Base-by-base conservation (phyloP, 1,139 yeast genomes). In the Saccharomyces hybrid region DNA sequence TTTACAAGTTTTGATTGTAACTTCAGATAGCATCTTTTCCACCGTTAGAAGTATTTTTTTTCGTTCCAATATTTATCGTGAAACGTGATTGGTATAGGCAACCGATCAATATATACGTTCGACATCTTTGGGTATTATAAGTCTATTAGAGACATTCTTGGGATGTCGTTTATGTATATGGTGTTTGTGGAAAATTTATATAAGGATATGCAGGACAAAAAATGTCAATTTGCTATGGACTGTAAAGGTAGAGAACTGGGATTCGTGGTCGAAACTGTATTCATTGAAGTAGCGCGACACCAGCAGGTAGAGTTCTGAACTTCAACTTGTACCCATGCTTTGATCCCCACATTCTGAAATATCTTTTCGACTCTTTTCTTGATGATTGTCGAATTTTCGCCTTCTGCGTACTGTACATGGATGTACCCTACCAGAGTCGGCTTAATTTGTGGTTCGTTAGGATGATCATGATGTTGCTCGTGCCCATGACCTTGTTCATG, bases 401-500 rank as follows among this genome's bases (percentile, higher is more conserved):
- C 90, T 27, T 84, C 78, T 52, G 76, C 74, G 48, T 84, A 78
- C 66, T 85, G 95, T 16, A 88, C 75, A 64, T 87, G 95, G 13
- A 88, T 76, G 57, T 79, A 83, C 1, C 88, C 88, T 32, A 76
- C 75, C 42, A 82, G 64, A 4, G 61, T 62, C 44, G 59, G 54
- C 5, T 50, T 53, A 29, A 55, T 54, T 4, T 48, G 29, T 27
- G 55, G 56, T 2, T 48, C 57, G 31, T 61, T 59, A 7, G 52
- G 50, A 46, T 59, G 59, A 4, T 52, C 27, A 47, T 58, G 61
- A 9, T 50, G 44, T 47, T 63, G 64, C 1, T 59, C 52, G 52
- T 66, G 65, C 1, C 46, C 14, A 52, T 64, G 67, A 11, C 52
- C 31, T 49, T 70, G 70, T 5, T 60, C 49, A 57, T 71, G 73